These are phyloP conservation scores for Termitomyces sp. DNA, from an alignment of 768 basidiomycete genomes.

Conservation along the genomic window DNA sequence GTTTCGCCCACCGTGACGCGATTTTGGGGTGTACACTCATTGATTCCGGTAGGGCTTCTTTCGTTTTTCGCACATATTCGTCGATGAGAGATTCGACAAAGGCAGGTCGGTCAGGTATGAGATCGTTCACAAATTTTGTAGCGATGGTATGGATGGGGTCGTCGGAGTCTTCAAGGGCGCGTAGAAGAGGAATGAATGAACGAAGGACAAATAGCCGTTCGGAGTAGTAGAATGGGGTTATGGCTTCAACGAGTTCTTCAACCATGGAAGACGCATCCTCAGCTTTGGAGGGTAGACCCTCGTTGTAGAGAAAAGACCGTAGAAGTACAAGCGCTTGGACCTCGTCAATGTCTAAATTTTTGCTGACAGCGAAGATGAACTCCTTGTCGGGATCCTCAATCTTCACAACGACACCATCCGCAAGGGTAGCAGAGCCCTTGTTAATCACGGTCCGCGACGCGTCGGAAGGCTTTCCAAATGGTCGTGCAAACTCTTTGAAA, in stretches of 20 bases:
- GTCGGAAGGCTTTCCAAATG: slow-evolving; percentile 68
- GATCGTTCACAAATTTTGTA: slow-evolving; percentile 47
- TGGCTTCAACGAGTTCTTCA: slow-evolving; percentile 61
- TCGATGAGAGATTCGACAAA: slow-evolving; percentile 60
- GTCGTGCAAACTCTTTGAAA: slow-evolving; percentile 54
- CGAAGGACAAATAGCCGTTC: slow-evolving; percentile 74
- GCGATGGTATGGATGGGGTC: slow-evolving; percentile 57
- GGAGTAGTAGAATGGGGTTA: slow-evolving; percentile 79
- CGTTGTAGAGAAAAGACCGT: slow-evolving; percentile 76
- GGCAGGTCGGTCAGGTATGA: slow-evolving; percentile 61
- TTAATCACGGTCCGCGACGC: slow-evolving; percentile 67
- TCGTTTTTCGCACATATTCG: slow-evolving; percentile 57
- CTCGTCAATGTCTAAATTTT: slow-evolving; percentile 74
- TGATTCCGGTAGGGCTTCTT: slow-evolving; percentile 43
- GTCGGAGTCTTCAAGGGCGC: slow-evolving; percentile 57
- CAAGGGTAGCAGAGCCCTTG: slow-evolving; percentile 63
- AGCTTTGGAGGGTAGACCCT: slow-evolving; percentile 56
- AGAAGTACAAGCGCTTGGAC: slow-evolving; percentile 73
- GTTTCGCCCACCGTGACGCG: slow-evolving; percentile 69
- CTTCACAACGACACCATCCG: slow-evolving; percentile 57
- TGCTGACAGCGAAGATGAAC: slow-evolving; percentile 68
- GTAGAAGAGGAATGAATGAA: slow-evolving; percentile 70
- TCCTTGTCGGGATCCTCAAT: slow-evolving; percentile 72
- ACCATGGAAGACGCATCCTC: slow-evolving; percentile 45
- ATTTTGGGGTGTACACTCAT: slow-evolving; percentile 50